These are phyloP conservation scores for Blastomyces gilchristii DNA, from an alignment of 2,329 filamentous ascomycete species.

Conservation along the genomic window DNA sequence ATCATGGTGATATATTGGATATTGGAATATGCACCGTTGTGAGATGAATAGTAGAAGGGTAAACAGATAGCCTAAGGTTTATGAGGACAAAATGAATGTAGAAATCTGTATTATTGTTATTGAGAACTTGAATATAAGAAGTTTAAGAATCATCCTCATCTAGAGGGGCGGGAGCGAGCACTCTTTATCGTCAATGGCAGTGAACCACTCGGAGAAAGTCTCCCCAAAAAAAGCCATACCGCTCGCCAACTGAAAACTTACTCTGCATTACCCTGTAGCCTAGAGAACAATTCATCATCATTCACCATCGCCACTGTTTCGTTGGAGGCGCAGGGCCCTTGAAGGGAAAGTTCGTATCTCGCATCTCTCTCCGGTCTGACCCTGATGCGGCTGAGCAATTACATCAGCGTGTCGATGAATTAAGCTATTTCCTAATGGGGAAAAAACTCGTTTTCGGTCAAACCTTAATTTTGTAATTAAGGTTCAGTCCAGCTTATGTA, in stretches of 20 bases:
- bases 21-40: background rate
- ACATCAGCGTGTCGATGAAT: slow-evolving; percentile 4
- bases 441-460: background rate
- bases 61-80: background rate
- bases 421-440: slow-evolving; percentile 6
- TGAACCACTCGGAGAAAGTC: background rate
- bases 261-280: background rate
- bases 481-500: background rate
- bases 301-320: background rate
- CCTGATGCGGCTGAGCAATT: background rate
- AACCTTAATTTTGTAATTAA: background rate
- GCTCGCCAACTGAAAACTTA: background rate
- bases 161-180: background rate
- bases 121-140: background rate
- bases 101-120: background rate
- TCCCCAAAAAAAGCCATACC: background rate
- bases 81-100: background rate
- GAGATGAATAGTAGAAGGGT: background rate
- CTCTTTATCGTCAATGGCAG: too few relatives aligned
- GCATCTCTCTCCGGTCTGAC: background rate
- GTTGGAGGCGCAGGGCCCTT: background rate
- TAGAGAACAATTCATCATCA: background rate
- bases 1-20: background rate
- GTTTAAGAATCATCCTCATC: background rate
- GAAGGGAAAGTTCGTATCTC: background rate